phyloP scores from a whole-genome alignment of 2,329 filamentous ascomycete genomes.

The Diaporthe batatas region DNA sequence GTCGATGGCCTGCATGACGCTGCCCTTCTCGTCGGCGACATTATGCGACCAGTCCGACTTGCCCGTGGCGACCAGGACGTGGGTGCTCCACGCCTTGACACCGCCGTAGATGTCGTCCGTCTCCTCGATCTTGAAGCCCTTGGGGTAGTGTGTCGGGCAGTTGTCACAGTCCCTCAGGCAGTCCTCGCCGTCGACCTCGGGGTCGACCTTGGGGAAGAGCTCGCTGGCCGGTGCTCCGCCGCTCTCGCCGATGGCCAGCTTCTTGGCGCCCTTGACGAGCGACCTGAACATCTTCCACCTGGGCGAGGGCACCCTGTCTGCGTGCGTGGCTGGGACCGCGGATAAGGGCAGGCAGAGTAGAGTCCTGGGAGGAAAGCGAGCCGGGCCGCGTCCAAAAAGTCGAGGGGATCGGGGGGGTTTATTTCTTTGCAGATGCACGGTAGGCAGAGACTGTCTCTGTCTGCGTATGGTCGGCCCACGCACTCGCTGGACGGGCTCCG shows the following conservation, averaged over 20 bases:
- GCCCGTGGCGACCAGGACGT: conserved; percentile 92
- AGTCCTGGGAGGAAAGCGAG: too few species aligned
- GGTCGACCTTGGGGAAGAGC: conserved; percentile 82
- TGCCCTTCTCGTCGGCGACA: conserved; percentile 88
- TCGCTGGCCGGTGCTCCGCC: conserved; percentile 48
- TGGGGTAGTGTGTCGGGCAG: conserved; percentile 84
- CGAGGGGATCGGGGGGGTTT: too few species aligned
- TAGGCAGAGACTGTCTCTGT: too few species aligned
- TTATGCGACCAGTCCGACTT: conserved; percentile 95
- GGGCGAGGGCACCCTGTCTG: not conserved
- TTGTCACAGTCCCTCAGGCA: conserved; percentile 88
- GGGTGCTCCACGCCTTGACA: conserved; percentile 88
- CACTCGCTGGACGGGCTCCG: not conserved
- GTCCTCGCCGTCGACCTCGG: conserved; percentile 86
- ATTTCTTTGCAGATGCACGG: too few species aligned
- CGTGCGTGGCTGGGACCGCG: too few species aligned
- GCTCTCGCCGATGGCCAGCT: conserved; percentile 49
- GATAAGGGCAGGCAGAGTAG: too few species aligned
- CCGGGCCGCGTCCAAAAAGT: too few species aligned
- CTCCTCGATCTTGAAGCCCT: conserved; percentile 79
- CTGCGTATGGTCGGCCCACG: not conserved
- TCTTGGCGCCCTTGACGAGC: conserved; percentile 55
- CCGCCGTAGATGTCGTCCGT: conserved; percentile 85
- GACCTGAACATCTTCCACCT: conserved; percentile 51
- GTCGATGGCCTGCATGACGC: conserved; percentile 82